Base-by-base conservation (phyloP, 169 alveolate species). In the Cryptosporidium parvum region DNA sequence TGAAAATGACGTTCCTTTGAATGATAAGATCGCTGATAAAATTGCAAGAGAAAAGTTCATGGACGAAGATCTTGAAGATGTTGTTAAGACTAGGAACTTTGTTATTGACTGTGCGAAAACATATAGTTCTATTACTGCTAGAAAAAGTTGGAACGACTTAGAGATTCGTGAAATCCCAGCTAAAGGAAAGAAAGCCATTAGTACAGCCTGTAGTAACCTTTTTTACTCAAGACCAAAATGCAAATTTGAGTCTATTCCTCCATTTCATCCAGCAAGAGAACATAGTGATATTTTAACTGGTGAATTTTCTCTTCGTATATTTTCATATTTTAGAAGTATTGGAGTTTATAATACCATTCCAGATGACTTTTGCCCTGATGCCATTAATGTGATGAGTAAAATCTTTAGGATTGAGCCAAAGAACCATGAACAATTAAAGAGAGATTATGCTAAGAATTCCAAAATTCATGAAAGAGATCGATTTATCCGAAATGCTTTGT, bases 251-350 rank as follows among this genome's bases (percentile, higher is more conserved):
- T 59, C 70, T 1, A 80, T 80, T 42, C 89, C 89, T 61, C 45
- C 65, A 21, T 61, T 42, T 42, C 89, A 80, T n/a, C 89, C 89
- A 29, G 72, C 89, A 16, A 37, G 89, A n/a, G 89, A 80, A 7
- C 44, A 75, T 10, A 62, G 75, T n/a, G 75, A 80, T 39, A 62
- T 62, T 44, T 67, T 80, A n/a, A 26, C 89, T 21, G 89, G 89
- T 39, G 89, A 80, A 31, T 80, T 80, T 16, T 59, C 89, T 1
- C 52, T 80, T 44, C 56, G 89, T 5, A 62, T 80, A 61, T 80
- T 80, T n/a, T 80, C 89, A 21, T 80, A 18, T 44, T 62, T 80
- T n/a, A 80, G 89, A 80, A 23, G 80, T 26, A 65, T 80, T 42
- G 89, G 89, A 23, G 59, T 80, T 14, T 12, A n/a, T 2, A 80